These are phyloP conservation scores for Pythium phragmitis DNA, from an alignment of 352 stramenopile species.

Conservation along the genomic window DNA sequence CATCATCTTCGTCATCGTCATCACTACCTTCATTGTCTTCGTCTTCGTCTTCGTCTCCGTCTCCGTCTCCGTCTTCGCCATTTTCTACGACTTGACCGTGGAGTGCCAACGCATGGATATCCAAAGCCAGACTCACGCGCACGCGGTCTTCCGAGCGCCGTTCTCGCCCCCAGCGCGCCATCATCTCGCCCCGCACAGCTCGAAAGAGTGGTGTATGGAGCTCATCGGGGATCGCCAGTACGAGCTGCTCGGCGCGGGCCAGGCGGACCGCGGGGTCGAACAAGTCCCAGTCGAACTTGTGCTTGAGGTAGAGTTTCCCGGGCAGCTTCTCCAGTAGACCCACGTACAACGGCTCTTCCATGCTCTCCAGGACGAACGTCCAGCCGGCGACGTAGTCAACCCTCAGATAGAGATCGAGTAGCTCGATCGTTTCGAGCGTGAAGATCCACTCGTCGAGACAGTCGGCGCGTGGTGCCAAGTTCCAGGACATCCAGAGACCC, in stretches of 20 bases:
- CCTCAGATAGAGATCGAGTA: background rate
- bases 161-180: background rate
- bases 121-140: background rate
- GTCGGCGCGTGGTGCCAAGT: background rate
- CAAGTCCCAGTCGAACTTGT: background rate
- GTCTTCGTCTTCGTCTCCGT: background rate
- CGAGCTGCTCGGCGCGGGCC: background rate
- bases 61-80: background rate
- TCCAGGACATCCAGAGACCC: conserved; percentile 1
- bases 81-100: background rate
- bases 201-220: background rate
- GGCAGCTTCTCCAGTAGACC: background rate
- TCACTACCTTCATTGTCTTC: background rate
- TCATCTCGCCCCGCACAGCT: background rate
- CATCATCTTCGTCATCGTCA: background rate
- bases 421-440: background rate
- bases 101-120: background rate
- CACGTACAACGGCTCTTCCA: background rate
- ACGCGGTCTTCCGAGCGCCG: background rate
- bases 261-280: background rate
- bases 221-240: background rate
- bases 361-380: background rate
- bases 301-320: background rate
- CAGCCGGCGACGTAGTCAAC: background rate
- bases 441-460: background rate